phyloP scores from a whole-genome alignment of 768 basidiomycete species.

The Tephrocybe sp. region DNA sequence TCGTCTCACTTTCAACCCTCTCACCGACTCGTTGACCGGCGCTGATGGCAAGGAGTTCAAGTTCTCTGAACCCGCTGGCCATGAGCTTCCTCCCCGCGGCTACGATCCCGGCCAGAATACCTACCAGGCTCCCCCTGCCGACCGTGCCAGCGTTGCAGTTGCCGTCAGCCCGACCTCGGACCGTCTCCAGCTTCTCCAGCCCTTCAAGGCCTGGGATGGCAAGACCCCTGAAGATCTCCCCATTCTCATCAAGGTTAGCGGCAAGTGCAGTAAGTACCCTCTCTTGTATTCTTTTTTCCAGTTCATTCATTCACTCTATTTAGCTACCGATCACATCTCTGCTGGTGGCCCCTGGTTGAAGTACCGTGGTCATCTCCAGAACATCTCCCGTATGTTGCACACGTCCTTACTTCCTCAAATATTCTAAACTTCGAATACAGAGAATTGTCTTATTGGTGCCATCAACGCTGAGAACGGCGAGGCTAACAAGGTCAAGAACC shows the following conservation, averaged over 20 bases:
- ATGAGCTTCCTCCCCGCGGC: conserved; percentile 91
- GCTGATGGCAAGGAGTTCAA: conserved; percentile 95
- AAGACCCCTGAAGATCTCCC: conserved; percentile 88
- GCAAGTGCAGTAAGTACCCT: conserved; percentile 89
- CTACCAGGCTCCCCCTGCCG: conserved; percentile 90
- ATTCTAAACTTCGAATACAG: conserved; percentile 29
- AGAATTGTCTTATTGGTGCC: conserved; percentile 97
- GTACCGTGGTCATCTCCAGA: conserved; percentile 97
- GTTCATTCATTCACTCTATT: neutral
- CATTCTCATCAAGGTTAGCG: conserved; percentile 95
- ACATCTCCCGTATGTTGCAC: conserved; percentile 80
- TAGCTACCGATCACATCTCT: conserved; percentile 90
- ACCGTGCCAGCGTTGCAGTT: conserved; percentile 82
- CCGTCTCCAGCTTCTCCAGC: conserved; percentile 86
- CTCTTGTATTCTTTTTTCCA: neutral
- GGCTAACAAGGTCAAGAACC: conserved; percentile 95
- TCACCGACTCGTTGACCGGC: conserved; percentile 86
- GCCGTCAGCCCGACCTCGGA: conserved; percentile 82
- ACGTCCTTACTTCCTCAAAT: conserved; percentile 8
- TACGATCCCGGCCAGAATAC: conserved; percentile 98
- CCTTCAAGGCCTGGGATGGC: conserved; percentile 92
- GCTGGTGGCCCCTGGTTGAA: conserved; percentile 99
- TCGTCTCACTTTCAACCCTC: conserved; percentile 92
- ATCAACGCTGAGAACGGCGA: conserved; percentile 95
- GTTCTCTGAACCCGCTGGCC: conserved; percentile 88